Base-by-base conservation (phyloP, 1,284 basidiomycete species). In the Heterobasidion annosum region DNA sequence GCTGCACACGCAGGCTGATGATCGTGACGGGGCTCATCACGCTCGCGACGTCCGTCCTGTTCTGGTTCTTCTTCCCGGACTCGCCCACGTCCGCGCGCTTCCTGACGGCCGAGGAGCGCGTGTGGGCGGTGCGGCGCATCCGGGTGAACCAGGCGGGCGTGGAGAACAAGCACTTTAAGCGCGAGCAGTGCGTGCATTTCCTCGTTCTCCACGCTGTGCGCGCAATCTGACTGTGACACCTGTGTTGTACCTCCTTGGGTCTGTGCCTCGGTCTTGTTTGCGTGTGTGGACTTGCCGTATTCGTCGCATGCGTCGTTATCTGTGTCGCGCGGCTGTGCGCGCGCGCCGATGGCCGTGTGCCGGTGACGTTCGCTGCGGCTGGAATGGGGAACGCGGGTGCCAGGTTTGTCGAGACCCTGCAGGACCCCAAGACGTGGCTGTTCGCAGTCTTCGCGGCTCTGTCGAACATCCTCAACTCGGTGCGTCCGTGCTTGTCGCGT, bases 31-130 rank as follows among this genome's bases (percentile, higher is more conserved):
- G 86, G 2, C 57, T 68, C 0, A 62, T 87, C 3, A 87, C 85
- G 0, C 65, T 88, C n/a, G 47, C 76, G 10, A 74, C 74, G 13
- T 73, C 82, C 2, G 54, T 77, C 0, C 58, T 73, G 10, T 86
- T 81, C 63, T 85, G 81, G 79, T 73, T 87, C 63, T 66, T 83
- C 42, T 87, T 88, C 68, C 86, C 85, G 0, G 78, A 85, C 62
- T 85, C 83, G 10, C 84, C 85, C 0, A 82, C 83, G 4, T 82
- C 68, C 53, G 85, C 87, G 7, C 82, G 82, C 79, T 88, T 87
- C 67, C 67, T 91, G 34, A 85, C 84, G 0, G 70, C 66, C 2
- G 70, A 73, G 16, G 85, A 88, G 61, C 76, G 83, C n/a, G 70
- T 69, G 2, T 74, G 79, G 13, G 85, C 85, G 7, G 74, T 90